Percentiles rank a stretch among this genome's conserved stretches.
Conservation (phyloP, 1,139 yeast species). For the Protomyces inundatus region DNA sequence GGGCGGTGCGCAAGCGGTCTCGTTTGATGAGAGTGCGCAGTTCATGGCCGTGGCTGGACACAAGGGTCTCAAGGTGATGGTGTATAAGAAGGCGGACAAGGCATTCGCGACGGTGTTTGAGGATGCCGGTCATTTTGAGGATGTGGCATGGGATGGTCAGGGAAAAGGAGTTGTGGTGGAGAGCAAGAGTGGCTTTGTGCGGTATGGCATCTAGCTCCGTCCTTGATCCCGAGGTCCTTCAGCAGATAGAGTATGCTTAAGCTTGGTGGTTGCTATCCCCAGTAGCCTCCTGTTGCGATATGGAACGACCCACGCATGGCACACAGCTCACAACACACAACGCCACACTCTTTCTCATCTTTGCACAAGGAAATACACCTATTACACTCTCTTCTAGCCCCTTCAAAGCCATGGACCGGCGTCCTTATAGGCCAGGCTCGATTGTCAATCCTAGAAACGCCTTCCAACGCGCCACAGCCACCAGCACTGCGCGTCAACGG, state of each 20-base stretch:
- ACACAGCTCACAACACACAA: no score
- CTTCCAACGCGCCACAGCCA: no score
- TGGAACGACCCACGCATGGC: no score
- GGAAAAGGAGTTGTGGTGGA: slow-evolving; percentile 10
- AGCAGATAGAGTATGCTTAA: neutral
- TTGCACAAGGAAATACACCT: no score
- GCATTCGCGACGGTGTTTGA: slow-evolving; percentile 20
- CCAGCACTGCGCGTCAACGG: no score
- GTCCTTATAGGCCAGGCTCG: no score
- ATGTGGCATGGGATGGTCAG: slow-evolving; percentile 17
- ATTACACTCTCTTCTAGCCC: no score
- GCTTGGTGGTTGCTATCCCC: neutral
- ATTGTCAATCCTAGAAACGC: no score
- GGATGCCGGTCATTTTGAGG: neutral
- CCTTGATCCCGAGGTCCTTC: neutral
- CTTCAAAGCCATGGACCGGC: no score
- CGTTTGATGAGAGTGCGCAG: slow-evolving; percentile 47
- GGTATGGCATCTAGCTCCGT: neutral
- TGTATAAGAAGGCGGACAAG: slow-evolving; percentile 24
- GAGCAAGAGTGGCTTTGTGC: slow-evolving; percentile 1
- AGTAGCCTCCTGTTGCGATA: no score
- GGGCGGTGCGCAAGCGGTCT: slow-evolving; percentile 34
- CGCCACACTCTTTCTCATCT: no score
- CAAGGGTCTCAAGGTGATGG: slow-evolving; percentile 7
- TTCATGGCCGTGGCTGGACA: slow-evolving; percentile 37